A percentile compares a stretch with the other conserved stretches of the same genome.
Evolutionary conservation across 176 grass and related monocot species (phyloP).

Genomic region (Aechmea fasciata): DNA sequence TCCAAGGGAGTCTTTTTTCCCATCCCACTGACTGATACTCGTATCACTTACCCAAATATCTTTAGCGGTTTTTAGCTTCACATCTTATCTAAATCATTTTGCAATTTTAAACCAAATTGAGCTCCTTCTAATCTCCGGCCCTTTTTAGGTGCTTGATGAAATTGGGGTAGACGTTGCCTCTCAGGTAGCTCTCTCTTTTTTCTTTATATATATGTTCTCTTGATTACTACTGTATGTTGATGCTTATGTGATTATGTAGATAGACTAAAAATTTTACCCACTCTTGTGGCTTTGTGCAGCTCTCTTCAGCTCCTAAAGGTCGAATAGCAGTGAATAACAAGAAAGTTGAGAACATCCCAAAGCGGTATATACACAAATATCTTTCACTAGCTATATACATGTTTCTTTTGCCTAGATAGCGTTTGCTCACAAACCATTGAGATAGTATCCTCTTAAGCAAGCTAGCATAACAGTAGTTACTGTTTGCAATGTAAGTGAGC

Average conservation of each 20-base stretch:
- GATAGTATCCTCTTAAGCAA: neutral
- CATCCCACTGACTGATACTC: too few relatives aligned
- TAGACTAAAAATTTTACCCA: constrained; percentile 1
- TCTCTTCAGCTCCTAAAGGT: constrained; percentile 92
- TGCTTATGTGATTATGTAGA: constrained; percentile 1
- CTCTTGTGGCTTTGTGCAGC: constrained; percentile 34
- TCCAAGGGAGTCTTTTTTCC: too few relatives aligned
- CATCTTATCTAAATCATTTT: neutral
- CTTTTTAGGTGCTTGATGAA: constrained; percentile 76
- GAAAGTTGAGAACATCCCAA: constrained; percentile 40
- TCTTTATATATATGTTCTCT: neutral
- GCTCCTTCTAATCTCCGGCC: constrained; percentile 4
- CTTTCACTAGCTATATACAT: too few relatives aligned
- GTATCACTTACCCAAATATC: too few relatives aligned
- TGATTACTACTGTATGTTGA: constrained; percentile 12
- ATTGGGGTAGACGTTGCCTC: constrained; percentile 96
- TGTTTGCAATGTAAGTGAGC: neutral
- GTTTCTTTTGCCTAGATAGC: neutral
- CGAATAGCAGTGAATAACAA: constrained; percentile 52
- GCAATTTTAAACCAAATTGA: neutral
- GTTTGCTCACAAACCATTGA: neutral
- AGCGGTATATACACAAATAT: constrained; percentile 39
- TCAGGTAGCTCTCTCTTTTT: constrained; percentile 37
- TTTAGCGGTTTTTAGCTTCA: too few relatives aligned
- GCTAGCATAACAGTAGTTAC: neutral